phyloP scores from a whole-genome alignment of 148 eudicot genomes.

The Silene conica region DNA sequence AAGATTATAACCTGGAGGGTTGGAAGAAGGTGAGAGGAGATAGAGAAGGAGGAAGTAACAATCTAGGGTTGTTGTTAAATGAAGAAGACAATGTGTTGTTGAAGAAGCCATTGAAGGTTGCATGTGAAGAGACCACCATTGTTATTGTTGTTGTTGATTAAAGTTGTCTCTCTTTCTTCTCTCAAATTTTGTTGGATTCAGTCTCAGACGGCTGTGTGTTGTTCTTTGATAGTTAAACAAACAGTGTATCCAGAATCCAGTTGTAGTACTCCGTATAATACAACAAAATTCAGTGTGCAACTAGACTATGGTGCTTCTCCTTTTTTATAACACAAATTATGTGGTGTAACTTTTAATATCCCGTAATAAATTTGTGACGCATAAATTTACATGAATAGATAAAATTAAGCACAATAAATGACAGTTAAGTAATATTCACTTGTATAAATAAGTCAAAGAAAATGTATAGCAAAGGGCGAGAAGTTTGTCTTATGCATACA shows the following conservation, averaged over 20 bases:
- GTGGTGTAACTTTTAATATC: no score
- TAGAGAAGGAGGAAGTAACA: constrained; percentile 10
- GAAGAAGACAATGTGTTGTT: constrained; percentile 21
- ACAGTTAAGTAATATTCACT: no score
- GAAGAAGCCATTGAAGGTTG: constrained; percentile 17
- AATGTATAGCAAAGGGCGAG: no score
- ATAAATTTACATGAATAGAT: no score
- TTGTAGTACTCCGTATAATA: not conserved
- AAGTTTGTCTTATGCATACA: no score
- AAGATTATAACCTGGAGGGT: constrained; percentile 19
- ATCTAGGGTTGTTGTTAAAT: constrained; percentile 6
- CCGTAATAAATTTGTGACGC: no score
- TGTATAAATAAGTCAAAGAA: no score
- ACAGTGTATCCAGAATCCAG: not conserved
- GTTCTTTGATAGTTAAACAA: not conserved
- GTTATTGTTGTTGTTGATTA: not conserved
- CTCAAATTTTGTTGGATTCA: not conserved
- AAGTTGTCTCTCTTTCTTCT: not conserved
- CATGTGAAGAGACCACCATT: constrained; percentile 22
- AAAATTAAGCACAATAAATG: no score
- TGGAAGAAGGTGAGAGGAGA: not conserved
- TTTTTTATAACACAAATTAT: no score
- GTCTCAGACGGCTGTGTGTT: not conserved
- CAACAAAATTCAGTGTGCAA: not conserved
- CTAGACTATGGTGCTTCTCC: not conserved